Evolutionary conservation across 176 grass and related monocot genomes (phyloP), one percentile per base, ranked within the genome.

Genomic region (Ensete ventricosum): DNA sequence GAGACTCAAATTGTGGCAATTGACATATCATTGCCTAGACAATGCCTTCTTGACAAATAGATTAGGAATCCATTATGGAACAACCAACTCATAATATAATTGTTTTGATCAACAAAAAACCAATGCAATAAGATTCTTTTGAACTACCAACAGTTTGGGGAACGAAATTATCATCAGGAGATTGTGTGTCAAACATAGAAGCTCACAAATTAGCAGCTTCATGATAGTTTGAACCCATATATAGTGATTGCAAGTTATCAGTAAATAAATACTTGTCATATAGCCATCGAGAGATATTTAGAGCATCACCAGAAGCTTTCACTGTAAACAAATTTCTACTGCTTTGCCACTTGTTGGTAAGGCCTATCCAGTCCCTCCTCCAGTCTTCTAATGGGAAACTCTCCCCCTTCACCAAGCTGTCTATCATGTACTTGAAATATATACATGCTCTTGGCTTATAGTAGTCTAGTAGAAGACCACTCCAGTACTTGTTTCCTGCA

Each of bases 401-500:
- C n/a, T 74, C 62, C 0, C 79, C 85, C 50, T 82, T 83, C 80
- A 79, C 77, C 86, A 91, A 62, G 84, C 92, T 91, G 9, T 20
- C 22, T 49, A 83, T 52, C 52, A 96, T 71, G 88, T 87, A 70
- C 54, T 91, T 84, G 71, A 96, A 91, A 77, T 96, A 96, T 66
- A 96, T 79, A 70, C 77, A 78, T 14, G 92, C 88, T 8, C 92
- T 85, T 48, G 88, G 88, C 26, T 86, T 71, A 2, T 96, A 96
- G 69, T 96, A 96, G 43, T 87, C 88, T 63, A 21, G 62, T 69
- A 96, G 77, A 54, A 96, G 82, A 62, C 88, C 92, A 14, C 86
- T 91, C 92, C 92, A 96, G 71, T 96, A 96, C 71, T 91, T 96
- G 79, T 96, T 96, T 79, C 86, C 92, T 96, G 88, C 27, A 77